Percentiles rank a stretch among this genome's conserved stretches.
These are phyloP conservation scores for Cyphellophora europaea DNA, from an alignment of 2,329 filamentous ascomycete species.

Conservation along the genomic window DNA sequence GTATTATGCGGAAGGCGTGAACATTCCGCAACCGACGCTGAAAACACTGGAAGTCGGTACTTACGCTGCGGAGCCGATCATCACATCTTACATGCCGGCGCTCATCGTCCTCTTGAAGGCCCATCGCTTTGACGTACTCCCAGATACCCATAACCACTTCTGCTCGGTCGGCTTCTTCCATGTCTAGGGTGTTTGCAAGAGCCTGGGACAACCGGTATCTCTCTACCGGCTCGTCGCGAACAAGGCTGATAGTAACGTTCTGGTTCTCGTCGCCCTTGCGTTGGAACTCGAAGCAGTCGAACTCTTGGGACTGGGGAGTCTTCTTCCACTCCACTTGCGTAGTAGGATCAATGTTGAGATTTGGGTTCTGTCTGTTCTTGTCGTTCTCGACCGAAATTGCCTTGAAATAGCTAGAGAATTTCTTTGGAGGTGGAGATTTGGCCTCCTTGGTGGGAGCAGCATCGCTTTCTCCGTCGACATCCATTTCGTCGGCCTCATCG, in stretches of 20 bases:
- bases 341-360: constrained; percentile 26
- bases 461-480: constrained; percentile 33
- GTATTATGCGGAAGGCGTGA: no score
- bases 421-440: constrained; percentile 33
- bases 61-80: constrained; percentile 65
- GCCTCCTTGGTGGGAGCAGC: constrained; percentile 19
- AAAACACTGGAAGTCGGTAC: constrained; percentile 20
- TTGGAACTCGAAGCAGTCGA: constrained; percentile 87
- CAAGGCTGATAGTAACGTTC: constrained; percentile 81
- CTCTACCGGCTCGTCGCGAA: constrained; percentile 76
- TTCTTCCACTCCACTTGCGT: constrained; percentile 75
- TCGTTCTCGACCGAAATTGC: constrained; percentile 43
- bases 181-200: constrained; percentile 76
- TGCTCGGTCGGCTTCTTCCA: constrained; percentile 74
- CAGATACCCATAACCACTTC: constrained; percentile 86
- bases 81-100: constrained; percentile 89
- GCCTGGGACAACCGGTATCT: constrained; percentile 70
- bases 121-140: constrained; percentile 84
- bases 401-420: constrained; percentile 43
- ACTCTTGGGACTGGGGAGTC: constrained; percentile 59
- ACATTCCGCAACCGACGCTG: constrained; percentile 2
- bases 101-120: constrained; percentile 88
- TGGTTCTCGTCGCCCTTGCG: constrained; percentile 84
- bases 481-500: constrained; percentile 38
- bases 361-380: constrained; percentile 28